Conservation (phyloP, 2,329 filamentous ascomycete species). For the Pseudogymnoascus pannorum region DNA sequence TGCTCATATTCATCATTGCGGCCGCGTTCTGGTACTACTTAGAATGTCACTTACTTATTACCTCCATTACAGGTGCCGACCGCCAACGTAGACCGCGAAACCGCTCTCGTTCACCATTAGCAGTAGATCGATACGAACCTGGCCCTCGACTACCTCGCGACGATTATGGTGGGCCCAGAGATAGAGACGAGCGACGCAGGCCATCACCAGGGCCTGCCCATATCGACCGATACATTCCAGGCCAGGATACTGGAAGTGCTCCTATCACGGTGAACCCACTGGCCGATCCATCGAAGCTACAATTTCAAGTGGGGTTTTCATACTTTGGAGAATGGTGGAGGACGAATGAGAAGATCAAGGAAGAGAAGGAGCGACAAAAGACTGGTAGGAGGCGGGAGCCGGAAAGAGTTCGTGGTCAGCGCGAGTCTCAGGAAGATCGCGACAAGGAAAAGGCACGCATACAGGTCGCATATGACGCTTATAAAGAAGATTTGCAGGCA, state of each 20-base stretch:
- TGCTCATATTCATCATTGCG: not conserved
- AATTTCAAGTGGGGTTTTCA: slow-evolving; percentile 77
- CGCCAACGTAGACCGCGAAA: slow-evolving; percentile 46
- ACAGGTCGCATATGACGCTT: slow-evolving; percentile 59
- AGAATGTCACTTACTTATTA: slow-evolving; percentile 16
- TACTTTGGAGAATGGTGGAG: slow-evolving; percentile 86
- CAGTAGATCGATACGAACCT: slow-evolving; percentile 72
- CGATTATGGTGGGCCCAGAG: slow-evolving; percentile 50
- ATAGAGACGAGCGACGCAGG: slow-evolving; percentile 45
- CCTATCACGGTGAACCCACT: slow-evolving; percentile 57
- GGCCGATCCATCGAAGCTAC: slow-evolving; percentile 62
- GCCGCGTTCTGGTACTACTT: not conserved
- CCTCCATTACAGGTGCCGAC: slow-evolving; percentile 42
- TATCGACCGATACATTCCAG: slow-evolving; percentile 80
- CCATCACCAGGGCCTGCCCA: slow-evolving; percentile 54
- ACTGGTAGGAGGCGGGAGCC: slow-evolving; percentile 62
- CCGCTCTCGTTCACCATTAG: slow-evolving; percentile 61
- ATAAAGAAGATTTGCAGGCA: slow-evolving; percentile 61
- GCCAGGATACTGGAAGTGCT: slow-evolving; percentile 50
- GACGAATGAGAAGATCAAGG: slow-evolving; percentile 72
- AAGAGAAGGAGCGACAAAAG: slow-evolving; percentile 65
- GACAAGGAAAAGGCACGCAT: slow-evolving; percentile 75
- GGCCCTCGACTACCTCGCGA: slow-evolving; percentile 53
- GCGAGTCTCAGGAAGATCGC: slow-evolving; percentile 64
- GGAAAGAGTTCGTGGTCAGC: slow-evolving; percentile 53